These are phyloP conservation scores for Dothiorella sarmentorum DNA, from an alignment of 2,329 filamentous ascomycete genomes.

Conservation along the genomic window DNA sequence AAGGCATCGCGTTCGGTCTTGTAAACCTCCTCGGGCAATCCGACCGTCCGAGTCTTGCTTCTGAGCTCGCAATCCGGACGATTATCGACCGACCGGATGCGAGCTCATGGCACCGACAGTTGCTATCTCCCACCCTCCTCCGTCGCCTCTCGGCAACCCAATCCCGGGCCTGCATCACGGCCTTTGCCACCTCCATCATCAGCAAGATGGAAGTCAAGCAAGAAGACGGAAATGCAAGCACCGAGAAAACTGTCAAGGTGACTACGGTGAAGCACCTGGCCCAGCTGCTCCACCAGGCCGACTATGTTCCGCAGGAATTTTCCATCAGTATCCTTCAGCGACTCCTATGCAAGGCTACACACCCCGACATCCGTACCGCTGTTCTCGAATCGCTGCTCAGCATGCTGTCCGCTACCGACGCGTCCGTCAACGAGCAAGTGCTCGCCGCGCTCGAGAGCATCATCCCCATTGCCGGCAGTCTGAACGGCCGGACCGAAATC, in stretches of 20 bases:
- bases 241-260: slow-evolving; percentile 32
- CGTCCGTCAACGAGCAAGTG: slow-evolving; percentile 21
- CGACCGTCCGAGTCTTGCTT: slow-evolving; percentile 32
- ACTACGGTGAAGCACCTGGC: slow-evolving; percentile 44
- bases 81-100: slow-evolving; percentile 34
- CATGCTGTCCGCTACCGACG: slow-evolving; percentile 25
- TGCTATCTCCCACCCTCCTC: slow-evolving; percentile 34
- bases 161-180: slow-evolving; percentile 28
- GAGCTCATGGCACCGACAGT: slow-evolving; percentile 42
- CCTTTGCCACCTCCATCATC: slow-evolving; percentile 31
- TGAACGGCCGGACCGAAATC: slow-evolving; percentile 34
- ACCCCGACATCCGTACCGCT: slow-evolving; percentile 38
- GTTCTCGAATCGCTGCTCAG: slow-evolving; percentile 34
- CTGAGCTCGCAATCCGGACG: slow-evolving; percentile 27
- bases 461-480: slow-evolving; percentile 33
- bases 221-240: slow-evolving; percentile 17
- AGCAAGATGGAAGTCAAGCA: slow-evolving; percentile 25
- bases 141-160: slow-evolving; percentile 30
- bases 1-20: slow-evolving; percentile 27
- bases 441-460: slow-evolving; percentile 27
- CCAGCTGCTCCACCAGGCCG: slow-evolving; percentile 34
- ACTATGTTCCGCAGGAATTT: slow-evolving; percentile 31
- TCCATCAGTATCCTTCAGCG: slow-evolving; percentile 31
- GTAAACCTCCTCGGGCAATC: slow-evolving; percentile 27
- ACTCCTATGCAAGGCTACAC: slow-evolving; percentile 30